phyloP scores from a whole-genome alignment of 2,329 filamentous ascomycete species.

The Simplicillium sp. region DNA sequence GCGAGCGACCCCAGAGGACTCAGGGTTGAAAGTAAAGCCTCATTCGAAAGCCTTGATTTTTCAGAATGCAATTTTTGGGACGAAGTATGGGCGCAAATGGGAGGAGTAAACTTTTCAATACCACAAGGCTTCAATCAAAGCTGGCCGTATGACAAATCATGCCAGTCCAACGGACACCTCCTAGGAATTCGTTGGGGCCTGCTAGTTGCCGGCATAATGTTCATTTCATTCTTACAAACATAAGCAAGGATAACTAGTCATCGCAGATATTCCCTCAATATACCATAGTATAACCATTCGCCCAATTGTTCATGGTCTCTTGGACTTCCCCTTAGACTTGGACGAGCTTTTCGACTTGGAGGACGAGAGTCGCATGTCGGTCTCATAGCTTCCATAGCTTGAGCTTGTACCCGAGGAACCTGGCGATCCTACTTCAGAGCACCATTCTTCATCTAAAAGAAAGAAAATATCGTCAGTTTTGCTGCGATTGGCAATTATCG shows the following conservation, averaged over 20 bases:
- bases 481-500: neutral
- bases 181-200: no score
- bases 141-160: no score
- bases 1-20: no score
- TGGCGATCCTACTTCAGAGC: neutral
- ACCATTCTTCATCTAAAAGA: no score
- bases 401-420: neutral
- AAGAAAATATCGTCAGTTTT: neutral
- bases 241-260: neutral
- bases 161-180: no score
- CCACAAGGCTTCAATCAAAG: neutral
- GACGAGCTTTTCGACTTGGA: no score
- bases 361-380: no score
- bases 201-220: neutral
- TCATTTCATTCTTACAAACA: neutral
- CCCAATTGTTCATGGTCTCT: neutral
- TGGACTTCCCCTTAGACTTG: no score
- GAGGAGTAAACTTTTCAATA: neutral
- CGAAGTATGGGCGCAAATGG: neutral
- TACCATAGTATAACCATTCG: no score
- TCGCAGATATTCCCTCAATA: no score
- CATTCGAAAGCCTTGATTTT: no score
- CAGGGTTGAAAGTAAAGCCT: no score
- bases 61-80: neutral
- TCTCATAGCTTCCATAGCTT: neutral